Base-by-base conservation (phyloP, 2,329 filamentous ascomycete genomes). In the Cytospora piceicola region DNA sequence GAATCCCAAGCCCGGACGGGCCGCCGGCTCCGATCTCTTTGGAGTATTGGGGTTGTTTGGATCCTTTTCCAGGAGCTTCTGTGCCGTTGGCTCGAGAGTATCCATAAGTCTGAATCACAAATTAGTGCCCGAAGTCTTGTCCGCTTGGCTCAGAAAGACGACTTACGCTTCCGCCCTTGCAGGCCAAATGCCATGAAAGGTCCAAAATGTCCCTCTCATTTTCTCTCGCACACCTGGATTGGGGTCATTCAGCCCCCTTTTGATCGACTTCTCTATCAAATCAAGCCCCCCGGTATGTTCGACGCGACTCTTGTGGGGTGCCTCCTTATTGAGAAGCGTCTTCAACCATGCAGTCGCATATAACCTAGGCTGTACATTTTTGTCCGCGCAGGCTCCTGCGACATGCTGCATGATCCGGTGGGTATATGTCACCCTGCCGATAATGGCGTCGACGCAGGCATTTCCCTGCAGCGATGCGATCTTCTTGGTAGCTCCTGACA, bases 141-240 rank as follows among this genome's bases (percentile, higher is more conserved):
- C n/a, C 4, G 0, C 8, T 22, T 14, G 20, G 22, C 39, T 27
- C 27, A 61, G 22, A 36, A 68, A 22, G 11, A 39, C 20, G 29
- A 82, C 88, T 81, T 81, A 92, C 85, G 80, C 81, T 73, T 94
- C 90, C 49, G 93, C 93, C 73, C 85, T 88, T 24, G 88, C 83
- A 2, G 91, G 90, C 92, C 93, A 98, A 22, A 92, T 83, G 39
- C 81, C 81, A 66, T 88, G 87, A 75, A 94, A 97, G 0, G 82
- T 82, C 95, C 95, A 99, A 76, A 92, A 99, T 0, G 93, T 92
- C 46, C 87, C 85, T 71, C 95, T 88, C 83, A 91, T 94, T 69
- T 88, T 89, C 77, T 97, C 93, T 72, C 95, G 88, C 55, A 98
- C 94, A 34, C 90, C 91, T 9, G 94, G 93, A 73, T 98, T 97